phyloP scores from a whole-genome alignment of 208 protist genomes.

The Crithidia fasciculata region DNA sequence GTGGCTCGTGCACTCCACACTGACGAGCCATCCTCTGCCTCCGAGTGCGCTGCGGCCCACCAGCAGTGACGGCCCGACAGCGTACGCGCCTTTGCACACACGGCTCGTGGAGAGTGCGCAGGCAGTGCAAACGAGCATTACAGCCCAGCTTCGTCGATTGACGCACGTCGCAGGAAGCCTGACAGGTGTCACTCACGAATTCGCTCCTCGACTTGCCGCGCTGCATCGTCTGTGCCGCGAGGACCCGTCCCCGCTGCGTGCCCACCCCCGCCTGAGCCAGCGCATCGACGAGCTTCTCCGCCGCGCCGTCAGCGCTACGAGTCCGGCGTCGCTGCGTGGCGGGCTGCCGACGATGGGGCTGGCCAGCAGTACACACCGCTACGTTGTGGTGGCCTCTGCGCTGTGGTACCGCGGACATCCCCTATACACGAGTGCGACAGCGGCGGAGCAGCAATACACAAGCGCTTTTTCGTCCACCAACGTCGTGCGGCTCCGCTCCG shows the following conservation, averaged over 20 bases:
- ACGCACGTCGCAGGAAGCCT: too few species aligned
- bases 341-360: slow-evolving; percentile 38
- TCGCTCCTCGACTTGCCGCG: slow-evolving; percentile 11
- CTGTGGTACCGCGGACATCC: slow-evolving; percentile 42
- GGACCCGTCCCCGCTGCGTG: slow-evolving; percentile 33
- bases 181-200: background rate
- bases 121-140: slow-evolving; percentile 40
- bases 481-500: slow-evolving; percentile 42
- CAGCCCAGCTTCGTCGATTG: too few species aligned
- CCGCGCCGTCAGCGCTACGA: slow-evolving; percentile 33
- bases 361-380: slow-evolving; percentile 11
- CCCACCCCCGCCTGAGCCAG: slow-evolving; percentile 23
- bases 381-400: slow-evolving; percentile 18
- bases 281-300: slow-evolving; percentile 48
- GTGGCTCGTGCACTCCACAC: slow-evolving; percentile 47
- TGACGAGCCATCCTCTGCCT: slow-evolving; percentile 39
- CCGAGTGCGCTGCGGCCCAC: slow-evolving; percentile 12
- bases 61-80: slow-evolving; percentile 22
- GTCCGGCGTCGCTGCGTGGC: slow-evolving; percentile 45
- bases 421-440: slow-evolving; percentile 19
- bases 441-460: background rate
- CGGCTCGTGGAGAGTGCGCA: slow-evolving; percentile 38
- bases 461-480: slow-evolving; percentile 15
- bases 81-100: slow-evolving; percentile 52
- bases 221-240: slow-evolving; percentile 40